phyloP scores from a whole-genome alignment of 1,284 basidiomycete genomes.

The Cryptococcus amylolentus region DNA sequence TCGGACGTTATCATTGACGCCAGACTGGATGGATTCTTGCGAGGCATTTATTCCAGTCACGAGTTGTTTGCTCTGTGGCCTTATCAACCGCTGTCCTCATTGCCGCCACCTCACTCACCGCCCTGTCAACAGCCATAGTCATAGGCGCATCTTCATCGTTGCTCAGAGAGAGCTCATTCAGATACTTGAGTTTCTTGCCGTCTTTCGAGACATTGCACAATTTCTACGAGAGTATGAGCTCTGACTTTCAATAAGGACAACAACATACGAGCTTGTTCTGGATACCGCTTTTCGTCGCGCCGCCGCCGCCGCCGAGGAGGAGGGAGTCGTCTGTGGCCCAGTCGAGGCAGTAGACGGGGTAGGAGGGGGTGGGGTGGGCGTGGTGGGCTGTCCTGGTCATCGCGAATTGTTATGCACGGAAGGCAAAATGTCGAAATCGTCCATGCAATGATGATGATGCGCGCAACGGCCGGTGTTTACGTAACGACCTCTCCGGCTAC shows the following conservation, averaged over 20 bases:
- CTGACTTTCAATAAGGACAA: background rate
- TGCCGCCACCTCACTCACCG: conserved; percentile 53
- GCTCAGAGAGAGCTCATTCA: conserved; percentile 69
- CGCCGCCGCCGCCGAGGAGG: conserved; percentile 86
- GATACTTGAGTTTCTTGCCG: conserved; percentile 59
- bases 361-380: conserved; percentile 66
- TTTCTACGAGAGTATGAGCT: conserved; percentile 12
- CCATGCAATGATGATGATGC: background rate
- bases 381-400: conserved; percentile 76
- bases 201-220: conserved; percentile 63
- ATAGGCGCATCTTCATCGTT: conserved; percentile 85
- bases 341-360: conserved; percentile 83
- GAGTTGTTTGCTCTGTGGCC: conserved; percentile 54
- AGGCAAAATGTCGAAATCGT: background rate
- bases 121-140: conserved; percentile 72
- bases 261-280: conserved; percentile 81
- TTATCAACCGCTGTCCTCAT: background rate
- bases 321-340: conserved; percentile 71
- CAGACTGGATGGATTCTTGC: conserved; percentile 59
- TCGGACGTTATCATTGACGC: conserved; percentile 77
- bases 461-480: background rate
- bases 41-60: conserved; percentile 83
- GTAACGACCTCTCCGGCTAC: conserved; percentile 5
- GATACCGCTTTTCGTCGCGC: conserved; percentile 72
- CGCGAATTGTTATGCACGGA: background rate